These are phyloP conservation scores for Beauveria rudraprayagi DNA, from an alignment of 2,329 filamentous ascomycete species.

Conservation along the genomic window DNA sequence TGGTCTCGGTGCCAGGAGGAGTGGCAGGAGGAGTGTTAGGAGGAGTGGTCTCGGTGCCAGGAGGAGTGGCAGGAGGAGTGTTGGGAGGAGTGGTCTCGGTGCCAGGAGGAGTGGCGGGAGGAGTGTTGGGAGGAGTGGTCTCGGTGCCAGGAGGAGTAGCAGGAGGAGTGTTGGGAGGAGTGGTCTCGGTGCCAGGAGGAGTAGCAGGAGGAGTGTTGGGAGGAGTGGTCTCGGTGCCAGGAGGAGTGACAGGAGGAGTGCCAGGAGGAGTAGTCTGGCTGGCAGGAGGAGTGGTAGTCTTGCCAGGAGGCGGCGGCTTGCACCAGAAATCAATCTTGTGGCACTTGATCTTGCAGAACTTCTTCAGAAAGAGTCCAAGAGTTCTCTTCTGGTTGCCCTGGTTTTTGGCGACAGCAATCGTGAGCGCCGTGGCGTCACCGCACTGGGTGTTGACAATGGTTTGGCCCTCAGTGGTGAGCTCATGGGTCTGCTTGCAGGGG, in stretches of 20 bases:
- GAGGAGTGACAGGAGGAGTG: conserved; percentile 13
- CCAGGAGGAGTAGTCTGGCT: neutral
- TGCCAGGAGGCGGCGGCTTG: conserved; percentile 22
- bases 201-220: neutral
- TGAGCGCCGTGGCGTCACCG: conserved; percentile 79
- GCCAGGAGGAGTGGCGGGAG: neutral
- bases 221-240: conserved; percentile 3
- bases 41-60: neutral
- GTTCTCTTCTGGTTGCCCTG: conserved; percentile 36
- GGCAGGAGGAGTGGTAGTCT: conserved; percentile 13
- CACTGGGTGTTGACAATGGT: conserved; percentile 79
- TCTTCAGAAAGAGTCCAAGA: conserved; percentile 37
- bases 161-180: neutral
- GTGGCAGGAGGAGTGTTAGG: neutral
- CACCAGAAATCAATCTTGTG: conserved; percentile 75
- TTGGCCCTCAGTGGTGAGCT: conserved; percentile 49
- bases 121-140: conserved; percentile 2
- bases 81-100: neutral
- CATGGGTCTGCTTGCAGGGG: conserved; percentile 71
- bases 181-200: conserved; percentile 9
- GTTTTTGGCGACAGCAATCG: conserved; percentile 50
- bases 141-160: conserved; percentile 11
- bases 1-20: neutral
- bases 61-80: neutral
- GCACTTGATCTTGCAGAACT: conserved; percentile 65